Percentiles rank a stretch among this genome's conserved stretches.
Evolutionary conservation across 1,284 basidiomycete species (phyloP).

Genomic region (Calocybe gambosa): DNA sequence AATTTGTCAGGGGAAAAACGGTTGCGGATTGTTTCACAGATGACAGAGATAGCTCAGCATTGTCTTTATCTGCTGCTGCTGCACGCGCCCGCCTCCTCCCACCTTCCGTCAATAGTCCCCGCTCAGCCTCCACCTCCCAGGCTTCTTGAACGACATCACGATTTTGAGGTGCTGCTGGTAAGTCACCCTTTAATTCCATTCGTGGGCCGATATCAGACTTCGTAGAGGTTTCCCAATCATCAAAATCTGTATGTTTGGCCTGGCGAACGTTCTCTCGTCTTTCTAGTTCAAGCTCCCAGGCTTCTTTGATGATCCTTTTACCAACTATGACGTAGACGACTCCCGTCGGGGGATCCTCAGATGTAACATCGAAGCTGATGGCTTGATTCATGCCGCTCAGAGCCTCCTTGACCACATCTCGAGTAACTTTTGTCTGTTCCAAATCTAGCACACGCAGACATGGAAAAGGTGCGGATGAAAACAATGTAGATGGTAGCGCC

Average conservation of each 20-base stretch:
- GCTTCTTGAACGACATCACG: constrained; percentile 49
- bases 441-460: constrained; percentile 54
- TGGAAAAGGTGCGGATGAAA: constrained; percentile 38
- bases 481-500: constrained; percentile 43
- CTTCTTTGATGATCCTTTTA: constrained; percentile 61
- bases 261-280: constrained; percentile 35
- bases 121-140: constrained; percentile 76
- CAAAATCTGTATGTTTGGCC: constrained; percentile 24
- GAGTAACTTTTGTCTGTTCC: constrained; percentile 52
- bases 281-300: constrained; percentile 73
- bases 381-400: constrained; percentile 41
- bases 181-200: constrained; percentile 4
- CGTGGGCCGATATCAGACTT: constrained; percentile 15
- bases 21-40: constrained; percentile 12
- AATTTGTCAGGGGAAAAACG: constrained; percentile 35
- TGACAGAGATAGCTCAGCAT: constrained; percentile 7
- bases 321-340: constrained; percentile 56
- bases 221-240: constrained; percentile 21
- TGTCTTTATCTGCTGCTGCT: constrained; percentile 28
- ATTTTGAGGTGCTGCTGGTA: constrained; percentile 4
- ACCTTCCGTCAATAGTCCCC: constrained; percentile 65
- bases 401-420: constrained; percentile 37
- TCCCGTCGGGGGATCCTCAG: constrained; percentile 46
- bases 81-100: constrained; percentile 58
- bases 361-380: constrained; percentile 47